A percentile compares a stretch with the other conserved stretches of the same genome.
phyloP scores from a whole-genome alignment of 352 stramenopile species.

The Globisporangium paddicum region DNA sequence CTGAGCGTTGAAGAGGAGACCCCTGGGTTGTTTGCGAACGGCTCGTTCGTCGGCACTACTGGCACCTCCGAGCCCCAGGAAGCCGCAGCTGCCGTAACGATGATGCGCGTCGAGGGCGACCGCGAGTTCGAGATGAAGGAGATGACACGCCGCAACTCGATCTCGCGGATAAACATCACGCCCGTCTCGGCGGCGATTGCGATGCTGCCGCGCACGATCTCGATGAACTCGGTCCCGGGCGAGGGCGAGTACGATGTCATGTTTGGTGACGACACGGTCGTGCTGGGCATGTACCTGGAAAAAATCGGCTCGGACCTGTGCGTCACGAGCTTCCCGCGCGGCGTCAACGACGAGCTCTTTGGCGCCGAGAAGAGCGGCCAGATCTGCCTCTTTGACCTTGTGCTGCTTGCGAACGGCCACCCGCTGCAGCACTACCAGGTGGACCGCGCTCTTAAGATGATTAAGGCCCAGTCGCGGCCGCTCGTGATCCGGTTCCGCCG shows the following conservation, averaged over 20 bases:
- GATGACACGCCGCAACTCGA: conserved; percentile 39
- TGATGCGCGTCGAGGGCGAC: conserved; percentile 49
- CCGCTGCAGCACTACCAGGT: conserved; percentile 80
- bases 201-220: conserved; percentile 70
- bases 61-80: background rate
- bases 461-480: conserved; percentile 72
- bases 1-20: conserved; percentile 32
- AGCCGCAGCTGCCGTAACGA: background rate
- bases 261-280: conserved; percentile 59
- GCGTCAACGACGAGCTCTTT: conserved; percentile 57
- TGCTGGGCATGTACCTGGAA: conserved; percentile 80
- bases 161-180: conserved; percentile 63
- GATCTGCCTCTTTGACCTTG: conserved; percentile 64
- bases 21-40: background rate
- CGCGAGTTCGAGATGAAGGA: conserved; percentile 50
- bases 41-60: background rate
- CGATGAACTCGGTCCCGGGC: conserved; percentile 53
- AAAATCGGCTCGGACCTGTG: conserved; percentile 72
- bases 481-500: conserved; percentile 74
- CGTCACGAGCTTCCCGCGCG: conserved; percentile 72
- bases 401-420: conserved; percentile 78
- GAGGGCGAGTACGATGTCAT: conserved; percentile 75
- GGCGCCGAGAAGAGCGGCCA: conserved; percentile 72
- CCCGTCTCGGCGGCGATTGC: conserved; percentile 74
- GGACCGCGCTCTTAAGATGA: conserved; percentile 80